Evolutionary conservation across 768 basidiomycete genomes (phyloP).

Genomic region (Tylopilus subfusipes): DNA sequence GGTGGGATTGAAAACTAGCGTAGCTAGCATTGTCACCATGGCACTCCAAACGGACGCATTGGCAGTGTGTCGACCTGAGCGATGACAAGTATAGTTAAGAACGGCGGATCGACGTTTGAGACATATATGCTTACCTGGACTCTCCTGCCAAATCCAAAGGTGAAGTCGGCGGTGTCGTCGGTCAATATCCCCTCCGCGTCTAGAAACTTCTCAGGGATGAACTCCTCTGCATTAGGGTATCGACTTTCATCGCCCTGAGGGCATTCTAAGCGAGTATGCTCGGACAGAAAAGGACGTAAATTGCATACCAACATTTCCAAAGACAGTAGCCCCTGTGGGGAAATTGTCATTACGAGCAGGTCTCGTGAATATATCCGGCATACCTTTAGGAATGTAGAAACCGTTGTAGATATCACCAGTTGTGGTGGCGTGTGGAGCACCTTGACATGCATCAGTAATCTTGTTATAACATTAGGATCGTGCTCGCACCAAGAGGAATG

Average conservation of each 20-base stretch:
- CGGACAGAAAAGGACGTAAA: background rate
- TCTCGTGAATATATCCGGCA: background rate
- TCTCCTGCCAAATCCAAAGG: conserved; percentile 18
- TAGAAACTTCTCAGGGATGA: conserved; percentile 15
- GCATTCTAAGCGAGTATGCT: background rate
- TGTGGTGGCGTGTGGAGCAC: conserved; percentile 23
- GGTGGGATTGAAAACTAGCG: conserved; percentile 14
- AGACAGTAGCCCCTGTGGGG: conserved; percentile 9
- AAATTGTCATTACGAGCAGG: background rate
- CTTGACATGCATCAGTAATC: conserved; percentile 1
- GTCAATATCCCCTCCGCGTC: conserved; percentile 6
- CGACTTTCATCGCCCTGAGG: conserved; percentile 18
- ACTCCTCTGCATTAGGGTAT: conserved; percentile 16
- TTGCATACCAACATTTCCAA: conserved; percentile 14
- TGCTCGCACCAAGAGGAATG: conserved; percentile 1
- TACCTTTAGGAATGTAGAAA: conserved; percentile 51
- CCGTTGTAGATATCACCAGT: conserved; percentile 40
- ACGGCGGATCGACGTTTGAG: background rate
- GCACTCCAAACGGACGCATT: conserved; percentile 6
- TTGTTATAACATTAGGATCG: background rate
- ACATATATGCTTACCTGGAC: conserved; percentile 7
- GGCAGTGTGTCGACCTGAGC: conserved; percentile 9
- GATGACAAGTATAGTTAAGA: background rate
- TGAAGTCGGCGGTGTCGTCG: conserved; percentile 9
- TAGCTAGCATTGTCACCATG: conserved; percentile 22